phyloP scores from a whole-genome alignment of 306 rosid genomes.

The Delonix regia region DNA sequence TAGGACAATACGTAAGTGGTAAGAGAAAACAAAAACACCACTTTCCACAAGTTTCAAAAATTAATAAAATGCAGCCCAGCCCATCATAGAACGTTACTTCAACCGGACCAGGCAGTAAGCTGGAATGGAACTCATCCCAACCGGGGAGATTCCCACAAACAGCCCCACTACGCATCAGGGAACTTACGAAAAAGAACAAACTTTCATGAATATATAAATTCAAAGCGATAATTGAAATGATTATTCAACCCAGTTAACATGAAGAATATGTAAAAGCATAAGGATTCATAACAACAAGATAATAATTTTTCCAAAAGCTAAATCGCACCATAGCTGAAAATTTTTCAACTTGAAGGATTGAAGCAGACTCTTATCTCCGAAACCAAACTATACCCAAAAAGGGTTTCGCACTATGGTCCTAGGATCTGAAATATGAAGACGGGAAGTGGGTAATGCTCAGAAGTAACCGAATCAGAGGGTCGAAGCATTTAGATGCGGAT shows the following conservation, averaged over 20 bases:
- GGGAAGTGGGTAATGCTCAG: slow-evolving; percentile 26
- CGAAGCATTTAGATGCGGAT: slow-evolving; percentile 40
- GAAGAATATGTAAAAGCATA: slow-evolving; percentile 1
- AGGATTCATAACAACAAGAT: neutral
- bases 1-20: neutral
- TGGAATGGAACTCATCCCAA: neutral
- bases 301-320: neutral
- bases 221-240: slow-evolving; percentile 9
- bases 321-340: slow-evolving; percentile 26
- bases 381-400: slow-evolving; percentile 16
- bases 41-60: neutral
- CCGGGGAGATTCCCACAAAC: neutral
- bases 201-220: slow-evolving; percentile 10
- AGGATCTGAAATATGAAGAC: slow-evolving; percentile 19
- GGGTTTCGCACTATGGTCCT: neutral
- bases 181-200: slow-evolving; percentile 19
- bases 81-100: neutral
- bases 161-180: neutral
- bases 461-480: slow-evolving; percentile 2
- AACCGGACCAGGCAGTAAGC: slow-evolving; percentile 1
- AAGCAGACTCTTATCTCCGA: slow-evolving; percentile 40
- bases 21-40: neutral
- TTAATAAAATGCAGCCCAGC: neutral
- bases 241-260: slow-evolving; percentile 2
- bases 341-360: slow-evolving; percentile 16